These are phyloP conservation scores for Prorocentrum cordatum DNA, from an alignment of 169 alveolate species.

Conservation along the genomic window DNA sequence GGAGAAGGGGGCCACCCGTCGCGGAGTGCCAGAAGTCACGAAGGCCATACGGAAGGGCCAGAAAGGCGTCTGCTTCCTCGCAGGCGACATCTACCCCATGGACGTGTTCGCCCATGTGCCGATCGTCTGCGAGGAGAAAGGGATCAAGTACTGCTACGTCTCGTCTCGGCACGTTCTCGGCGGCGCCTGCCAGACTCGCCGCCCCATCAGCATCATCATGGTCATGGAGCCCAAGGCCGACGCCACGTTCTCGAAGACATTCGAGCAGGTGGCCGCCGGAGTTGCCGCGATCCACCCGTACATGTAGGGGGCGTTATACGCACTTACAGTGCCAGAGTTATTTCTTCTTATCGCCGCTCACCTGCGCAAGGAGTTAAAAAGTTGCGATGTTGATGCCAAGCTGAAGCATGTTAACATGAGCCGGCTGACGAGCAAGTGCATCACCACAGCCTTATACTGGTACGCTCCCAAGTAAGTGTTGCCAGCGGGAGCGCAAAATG, in stretches of 20 bases:
- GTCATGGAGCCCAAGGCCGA: constrained; percentile 40
- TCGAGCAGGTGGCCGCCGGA: constrained; percentile 38
- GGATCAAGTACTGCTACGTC: constrained; percentile 32
- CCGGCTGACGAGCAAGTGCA: no score
- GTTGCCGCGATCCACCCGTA: no score
- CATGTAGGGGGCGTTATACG: no score
- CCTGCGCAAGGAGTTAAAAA: no score
- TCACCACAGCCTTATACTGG: no score
- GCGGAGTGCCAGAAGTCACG: constrained; percentile 57
- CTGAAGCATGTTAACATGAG: no score
- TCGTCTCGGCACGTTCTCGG: constrained; percentile 45
- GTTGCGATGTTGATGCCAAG: no score
- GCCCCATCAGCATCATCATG: constrained; percentile 54
- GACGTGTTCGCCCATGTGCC: constrained; percentile 53
- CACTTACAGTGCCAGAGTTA: no score
- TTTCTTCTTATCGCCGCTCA: no score
- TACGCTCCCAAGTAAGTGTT: no score
- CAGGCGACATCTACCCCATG: constrained; percentile 46
- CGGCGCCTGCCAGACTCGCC: constrained; percentile 31
- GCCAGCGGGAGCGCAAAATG: no score
- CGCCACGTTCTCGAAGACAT: constrained; percentile 27
- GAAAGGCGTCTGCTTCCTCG: constrained; percentile 30
- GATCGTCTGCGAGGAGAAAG: constrained; percentile 32
- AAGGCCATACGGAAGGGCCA: constrained; percentile 52
- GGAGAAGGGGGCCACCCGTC: constrained; percentile 47